Evolutionary conservation across 306 rosid genomes (phyloP).

Genomic region (Morella rubra): DNA sequence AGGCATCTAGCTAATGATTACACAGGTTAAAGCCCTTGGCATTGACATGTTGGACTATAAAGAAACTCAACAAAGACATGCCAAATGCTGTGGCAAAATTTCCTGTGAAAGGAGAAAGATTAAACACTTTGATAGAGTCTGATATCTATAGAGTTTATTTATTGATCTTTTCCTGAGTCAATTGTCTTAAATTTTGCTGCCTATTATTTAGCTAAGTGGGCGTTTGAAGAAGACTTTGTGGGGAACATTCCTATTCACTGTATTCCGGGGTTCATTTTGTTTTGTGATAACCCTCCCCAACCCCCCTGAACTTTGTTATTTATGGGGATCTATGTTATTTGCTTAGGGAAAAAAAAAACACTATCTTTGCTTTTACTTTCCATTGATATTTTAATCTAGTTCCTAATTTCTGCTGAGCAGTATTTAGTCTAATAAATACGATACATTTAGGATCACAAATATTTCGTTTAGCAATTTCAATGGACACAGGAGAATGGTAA

Average conservation of each 20-base stretch:
- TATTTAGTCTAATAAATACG: background rate
- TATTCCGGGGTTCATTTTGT: too few species aligned
- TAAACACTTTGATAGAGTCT: constrained; percentile 1
- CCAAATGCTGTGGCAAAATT: background rate
- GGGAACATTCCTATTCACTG: too few species aligned
- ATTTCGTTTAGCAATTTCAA: background rate
- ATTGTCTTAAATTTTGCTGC: background rate
- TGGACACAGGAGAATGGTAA: background rate
- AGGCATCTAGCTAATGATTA: background rate
- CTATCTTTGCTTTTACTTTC: background rate
- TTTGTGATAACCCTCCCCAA: too few species aligned
- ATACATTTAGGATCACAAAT: background rate
- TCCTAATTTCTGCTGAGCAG: background rate
- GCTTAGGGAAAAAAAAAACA: too few species aligned
- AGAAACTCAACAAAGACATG: background rate
- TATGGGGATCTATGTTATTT: too few species aligned
- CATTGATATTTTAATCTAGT: background rate
- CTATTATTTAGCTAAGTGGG: too few species aligned
- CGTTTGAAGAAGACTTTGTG: too few species aligned
- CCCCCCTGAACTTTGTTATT: too few species aligned
- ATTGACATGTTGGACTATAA: background rate
- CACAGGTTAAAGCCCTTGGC: background rate
- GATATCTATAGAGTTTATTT: constrained; percentile 7
- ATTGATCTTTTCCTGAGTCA: background rate
- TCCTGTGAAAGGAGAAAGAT: background rate